phyloP scores from a whole-genome alignment of 805 yeast species.

The Blastobotrys peoriensis region DNA sequence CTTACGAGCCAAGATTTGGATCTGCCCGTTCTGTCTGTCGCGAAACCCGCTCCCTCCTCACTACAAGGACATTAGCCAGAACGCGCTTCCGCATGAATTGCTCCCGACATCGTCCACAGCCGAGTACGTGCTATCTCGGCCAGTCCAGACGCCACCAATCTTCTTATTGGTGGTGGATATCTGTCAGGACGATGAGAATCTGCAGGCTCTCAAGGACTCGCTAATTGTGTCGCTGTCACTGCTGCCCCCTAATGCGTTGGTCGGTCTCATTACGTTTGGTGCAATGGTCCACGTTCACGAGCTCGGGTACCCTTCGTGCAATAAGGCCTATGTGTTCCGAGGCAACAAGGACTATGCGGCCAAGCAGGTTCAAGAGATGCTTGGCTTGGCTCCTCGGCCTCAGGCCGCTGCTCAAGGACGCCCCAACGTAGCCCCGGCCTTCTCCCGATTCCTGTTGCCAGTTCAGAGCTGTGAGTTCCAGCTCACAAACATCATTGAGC shows the following conservation, averaged over 20 bases:
- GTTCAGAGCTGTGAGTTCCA: conserved; percentile 76
- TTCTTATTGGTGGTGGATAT: conserved; percentile 81
- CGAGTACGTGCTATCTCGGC: conserved; percentile 80
- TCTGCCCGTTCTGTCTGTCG: conserved; percentile 74
- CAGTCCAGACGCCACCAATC: conserved; percentile 78
- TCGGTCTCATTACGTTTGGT: conserved; percentile 84
- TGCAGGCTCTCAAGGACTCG: conserved; percentile 77
- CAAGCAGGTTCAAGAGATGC: conserved; percentile 53
- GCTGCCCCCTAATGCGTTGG: conserved; percentile 83
- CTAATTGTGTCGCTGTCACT: conserved; percentile 68
- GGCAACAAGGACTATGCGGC: conserved; percentile 78
- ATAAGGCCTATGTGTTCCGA: conserved; percentile 73
- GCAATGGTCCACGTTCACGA: conserved; percentile 89
- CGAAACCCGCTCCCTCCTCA: conserved; percentile 84
- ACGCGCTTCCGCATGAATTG: conserved; percentile 80
- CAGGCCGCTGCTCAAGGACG: conserved; percentile 32
- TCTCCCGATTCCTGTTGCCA: conserved; percentile 65
- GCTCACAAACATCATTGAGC: conserved; percentile 71
- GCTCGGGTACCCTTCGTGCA: conserved; percentile 58
- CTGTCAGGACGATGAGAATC: conserved; percentile 83
- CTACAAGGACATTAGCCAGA: conserved; percentile 69
- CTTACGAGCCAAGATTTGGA: conserved; percentile 70
- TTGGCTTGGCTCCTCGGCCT: conserved; percentile 40
- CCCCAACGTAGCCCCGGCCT: conserved; percentile 30
- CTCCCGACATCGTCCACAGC: conserved; percentile 64